phyloP scores from a whole-genome alignment of 371 early-diverging fungal species.

The Sporodiniella umbellata region DNA sequence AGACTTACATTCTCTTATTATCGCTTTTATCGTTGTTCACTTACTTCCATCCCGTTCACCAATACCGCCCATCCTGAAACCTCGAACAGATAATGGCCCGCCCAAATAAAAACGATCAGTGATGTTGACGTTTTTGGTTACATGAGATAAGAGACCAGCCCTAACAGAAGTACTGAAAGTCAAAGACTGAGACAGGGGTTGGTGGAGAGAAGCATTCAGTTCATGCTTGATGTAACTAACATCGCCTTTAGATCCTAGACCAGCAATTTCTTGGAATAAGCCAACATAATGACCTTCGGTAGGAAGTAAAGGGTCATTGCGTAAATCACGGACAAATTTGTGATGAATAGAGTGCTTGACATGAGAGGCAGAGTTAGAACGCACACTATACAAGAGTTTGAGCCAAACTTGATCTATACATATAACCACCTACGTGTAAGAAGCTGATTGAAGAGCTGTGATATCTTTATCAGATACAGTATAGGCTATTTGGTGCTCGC shows the following conservation, averaged over 20 bases:
- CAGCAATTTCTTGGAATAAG: conserved; percentile 43
- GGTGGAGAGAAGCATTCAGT: conserved; percentile 50
- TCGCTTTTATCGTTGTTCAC: conserved; percentile 3
- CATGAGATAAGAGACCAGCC: conserved; percentile 63
- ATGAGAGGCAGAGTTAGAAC: conserved; percentile 79
- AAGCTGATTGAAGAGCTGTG: conserved; percentile 62
- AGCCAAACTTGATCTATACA: too few species aligned
- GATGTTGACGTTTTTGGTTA: conserved; percentile 40
- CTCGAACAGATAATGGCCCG: conserved; percentile 83
- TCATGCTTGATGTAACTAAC: conserved; percentile 70
- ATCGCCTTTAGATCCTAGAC: conserved; percentile 79
- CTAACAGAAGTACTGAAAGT: conserved; percentile 33
- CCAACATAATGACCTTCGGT: conserved; percentile 65
- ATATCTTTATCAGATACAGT: conserved; percentile 72
- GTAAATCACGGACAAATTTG: conserved; percentile 62
- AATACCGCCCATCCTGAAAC: conserved; percentile 83
- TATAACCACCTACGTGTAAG: too few species aligned
- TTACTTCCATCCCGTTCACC: conserved; percentile 80
- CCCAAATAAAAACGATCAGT: conserved; percentile 89
- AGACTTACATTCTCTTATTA: neutral
- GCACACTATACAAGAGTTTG: conserved; percentile 62
- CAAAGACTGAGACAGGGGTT: conserved; percentile 23
- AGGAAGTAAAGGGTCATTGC: conserved; percentile 75
- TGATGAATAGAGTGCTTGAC: conserved; percentile 76
- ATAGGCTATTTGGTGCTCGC: conserved; percentile 68